A percentile compares a stretch with the other conserved stretches of the same genome.
phyloP scores from a whole-genome alignment of 106 monocot genomes.

The Xerophyta viscosa region DNA sequence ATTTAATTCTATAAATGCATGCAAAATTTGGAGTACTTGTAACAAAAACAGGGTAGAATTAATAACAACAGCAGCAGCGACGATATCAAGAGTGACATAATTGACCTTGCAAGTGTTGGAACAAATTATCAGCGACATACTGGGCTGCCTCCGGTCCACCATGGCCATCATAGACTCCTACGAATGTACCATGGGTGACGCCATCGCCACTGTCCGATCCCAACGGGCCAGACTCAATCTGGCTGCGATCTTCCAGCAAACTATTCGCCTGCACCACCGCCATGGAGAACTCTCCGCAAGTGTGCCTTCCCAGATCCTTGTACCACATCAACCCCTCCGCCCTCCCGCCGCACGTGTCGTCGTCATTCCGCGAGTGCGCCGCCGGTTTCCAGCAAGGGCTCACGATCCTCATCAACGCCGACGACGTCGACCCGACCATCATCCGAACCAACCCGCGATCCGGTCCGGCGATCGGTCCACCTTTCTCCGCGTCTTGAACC shows the following conservation, averaged over 20 bases:
- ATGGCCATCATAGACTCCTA: constrained; percentile 79
- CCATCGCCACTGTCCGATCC: not conserved
- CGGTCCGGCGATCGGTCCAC: too few relatives aligned
- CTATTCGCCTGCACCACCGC: constrained; percentile 70
- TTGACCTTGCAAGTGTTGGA: constrained; percentile 42
- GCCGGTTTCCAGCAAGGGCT: constrained; percentile 29
- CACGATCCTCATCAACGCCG: constrained; percentile 31
- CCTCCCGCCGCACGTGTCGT: constrained; percentile 19
- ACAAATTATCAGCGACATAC: constrained; percentile 47
- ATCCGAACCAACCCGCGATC: constrained; percentile 1
- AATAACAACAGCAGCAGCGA: too few relatives aligned
- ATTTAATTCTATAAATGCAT: too few relatives aligned
- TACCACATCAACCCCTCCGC: constrained; percentile 51
- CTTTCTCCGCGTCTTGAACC: too few relatives aligned
- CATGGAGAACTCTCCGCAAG: constrained; percentile 70
- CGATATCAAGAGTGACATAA: not conserved
- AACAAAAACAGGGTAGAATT: too few relatives aligned
- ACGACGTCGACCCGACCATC: constrained; percentile 19
- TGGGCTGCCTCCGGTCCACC: constrained; percentile 59
- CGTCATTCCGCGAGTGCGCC: not conserved
- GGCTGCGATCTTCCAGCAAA: constrained; percentile 57
- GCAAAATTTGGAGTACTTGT: too few relatives aligned
- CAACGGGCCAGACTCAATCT: constrained; percentile 65
- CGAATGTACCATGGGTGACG: constrained; percentile 43
- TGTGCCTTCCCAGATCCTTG: constrained; percentile 45